Conservation (phyloP, 148 eudicot genomes). For the Rheum nobile region DNA sequence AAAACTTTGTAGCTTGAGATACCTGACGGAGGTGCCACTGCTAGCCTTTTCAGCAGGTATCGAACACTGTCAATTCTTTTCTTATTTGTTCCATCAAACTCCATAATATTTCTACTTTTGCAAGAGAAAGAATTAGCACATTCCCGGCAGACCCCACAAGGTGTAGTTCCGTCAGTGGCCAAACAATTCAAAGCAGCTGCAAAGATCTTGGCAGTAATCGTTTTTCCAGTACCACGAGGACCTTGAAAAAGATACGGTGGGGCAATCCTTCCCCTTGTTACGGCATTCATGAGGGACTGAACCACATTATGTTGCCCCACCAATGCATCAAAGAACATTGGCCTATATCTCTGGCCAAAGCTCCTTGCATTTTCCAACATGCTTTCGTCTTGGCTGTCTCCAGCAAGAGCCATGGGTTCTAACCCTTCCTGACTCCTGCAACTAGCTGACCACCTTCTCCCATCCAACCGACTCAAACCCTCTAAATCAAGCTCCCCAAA, state of each 20-base stretch:
- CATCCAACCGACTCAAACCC: conserved; percentile 82
- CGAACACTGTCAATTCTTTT: conserved; percentile 56
- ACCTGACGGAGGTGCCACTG: conserved; percentile 36
- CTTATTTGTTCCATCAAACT: conserved; percentile 68
- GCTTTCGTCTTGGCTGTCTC: conserved; percentile 50
- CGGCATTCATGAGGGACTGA: conserved; percentile 72
- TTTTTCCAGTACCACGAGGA: conserved; percentile 97
- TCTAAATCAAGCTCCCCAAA: conserved; percentile 88
- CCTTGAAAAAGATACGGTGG: conserved; percentile 92
- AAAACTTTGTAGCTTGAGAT: conserved; percentile 47
- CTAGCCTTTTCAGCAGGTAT: conserved; percentile 46
- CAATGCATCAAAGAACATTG: conserved; percentile 81
- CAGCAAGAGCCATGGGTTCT: conserved; percentile 39
- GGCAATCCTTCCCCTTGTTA: conserved; percentile 66
- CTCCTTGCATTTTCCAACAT: conserved; percentile 59
- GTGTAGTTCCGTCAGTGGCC: conserved; percentile 71
- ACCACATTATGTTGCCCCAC: conserved; percentile 83
- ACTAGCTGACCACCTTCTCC: conserved; percentile 87
- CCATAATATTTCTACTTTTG: conserved; percentile 47
- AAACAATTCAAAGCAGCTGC: conserved; percentile 90
- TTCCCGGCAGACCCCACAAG: conserved; percentile 87
- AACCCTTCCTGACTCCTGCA: conserved; percentile 72
- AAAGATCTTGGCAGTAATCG: conserved; percentile 75
- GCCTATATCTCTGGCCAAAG: conserved; percentile 83
- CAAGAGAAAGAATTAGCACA: conserved; percentile 71